Conservation (phyloP, 371 early-diverging fungal genomes). For the Saksenaea vasiformis region DNA sequence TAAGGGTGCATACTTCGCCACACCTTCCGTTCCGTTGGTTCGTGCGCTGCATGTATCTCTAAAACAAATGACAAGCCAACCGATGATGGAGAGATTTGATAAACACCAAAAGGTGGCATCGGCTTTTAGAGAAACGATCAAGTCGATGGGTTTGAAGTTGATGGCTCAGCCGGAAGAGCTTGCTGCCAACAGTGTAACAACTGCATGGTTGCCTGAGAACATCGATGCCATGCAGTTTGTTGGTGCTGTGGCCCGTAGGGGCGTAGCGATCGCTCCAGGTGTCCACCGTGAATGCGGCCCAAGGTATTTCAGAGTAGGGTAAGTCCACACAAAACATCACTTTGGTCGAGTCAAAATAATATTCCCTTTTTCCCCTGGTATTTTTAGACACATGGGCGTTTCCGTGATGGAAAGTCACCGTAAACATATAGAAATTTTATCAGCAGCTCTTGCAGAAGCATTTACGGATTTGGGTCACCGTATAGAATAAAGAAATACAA, state of each 20-base stretch:
- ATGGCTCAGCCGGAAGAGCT: constrained; percentile 63
- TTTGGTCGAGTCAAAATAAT: background rate
- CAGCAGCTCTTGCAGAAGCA: constrained; percentile 69
- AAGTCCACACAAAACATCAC: constrained; percentile 13
- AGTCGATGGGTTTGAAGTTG: constrained; percentile 75
- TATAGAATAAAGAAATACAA: background rate
- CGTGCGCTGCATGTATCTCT: constrained; percentile 86
- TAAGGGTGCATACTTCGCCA: constrained; percentile 93
- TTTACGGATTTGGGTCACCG: constrained; percentile 65
- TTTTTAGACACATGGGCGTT: constrained; percentile 86
- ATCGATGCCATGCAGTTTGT: constrained; percentile 79
- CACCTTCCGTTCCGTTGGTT: constrained; percentile 94
- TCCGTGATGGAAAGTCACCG: constrained; percentile 76
- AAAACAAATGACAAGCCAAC: constrained; percentile 70
- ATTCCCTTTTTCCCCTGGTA: background rate
- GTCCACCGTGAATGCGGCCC: constrained; percentile 79
- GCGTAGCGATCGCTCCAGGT: constrained; percentile 93
- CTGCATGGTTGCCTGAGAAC: constrained; percentile 90
- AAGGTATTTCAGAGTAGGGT: constrained; percentile 93
- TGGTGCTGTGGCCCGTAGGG: constrained; percentile 70
- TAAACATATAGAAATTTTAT: constrained; percentile 73
- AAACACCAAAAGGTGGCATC: constrained; percentile 73
- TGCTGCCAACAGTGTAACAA: constrained; percentile 92
- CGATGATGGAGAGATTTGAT: constrained; percentile 69
- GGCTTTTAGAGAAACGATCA: constrained; percentile 71